These are phyloP conservation scores for Rhodotorula sp. DNA, from an alignment of 1,284 basidiomycete species.

Conservation along the genomic window DNA sequence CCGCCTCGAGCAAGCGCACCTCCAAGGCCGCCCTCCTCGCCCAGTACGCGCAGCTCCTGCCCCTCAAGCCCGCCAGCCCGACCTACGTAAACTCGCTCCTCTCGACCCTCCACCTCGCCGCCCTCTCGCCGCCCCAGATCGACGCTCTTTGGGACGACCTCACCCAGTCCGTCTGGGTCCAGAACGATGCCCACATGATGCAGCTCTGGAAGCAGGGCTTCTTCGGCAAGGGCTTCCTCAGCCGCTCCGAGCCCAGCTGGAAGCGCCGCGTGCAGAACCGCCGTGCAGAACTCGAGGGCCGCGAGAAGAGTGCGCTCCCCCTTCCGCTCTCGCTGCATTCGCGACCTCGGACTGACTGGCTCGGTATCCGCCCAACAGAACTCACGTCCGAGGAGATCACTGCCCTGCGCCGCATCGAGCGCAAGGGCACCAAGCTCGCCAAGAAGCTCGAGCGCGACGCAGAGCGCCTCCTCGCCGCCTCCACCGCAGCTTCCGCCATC, in stretches of 20 bases:
- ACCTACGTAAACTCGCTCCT: conserved; percentile 63
- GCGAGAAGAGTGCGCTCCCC: conserved; percentile 54
- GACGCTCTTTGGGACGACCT: conserved; percentile 67
- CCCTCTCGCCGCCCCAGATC: conserved; percentile 63
- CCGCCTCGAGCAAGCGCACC: conserved; percentile 29
- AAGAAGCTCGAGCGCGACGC: conserved; percentile 66
- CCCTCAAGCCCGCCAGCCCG: conserved; percentile 15
- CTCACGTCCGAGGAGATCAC: conserved; percentile 84
- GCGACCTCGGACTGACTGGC: background rate
- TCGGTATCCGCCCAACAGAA: conserved; percentile 52
- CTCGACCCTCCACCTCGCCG: conserved; percentile 57
- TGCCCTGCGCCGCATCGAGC: conserved; percentile 75
- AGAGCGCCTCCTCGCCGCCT: conserved; percentile 68
- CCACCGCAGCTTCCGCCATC: conserved; percentile 63
- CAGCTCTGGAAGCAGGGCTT: conserved; percentile 88
- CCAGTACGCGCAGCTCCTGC: conserved; percentile 36
- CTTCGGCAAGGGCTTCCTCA: conserved; percentile 94
- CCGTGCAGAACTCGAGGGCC: conserved; percentile 61
- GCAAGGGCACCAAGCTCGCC: conserved; percentile 79
- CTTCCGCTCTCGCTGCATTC: background rate
- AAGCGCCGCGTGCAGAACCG: conserved; percentile 60
- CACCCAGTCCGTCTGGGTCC: conserved; percentile 79
- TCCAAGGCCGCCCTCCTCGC: conserved; percentile 12
- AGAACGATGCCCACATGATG: conserved; percentile 62
- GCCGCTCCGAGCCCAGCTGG: conserved; percentile 94